Conservation (phyloP, 257 asterid genomes). For the Jacaranda copaia region DNA sequence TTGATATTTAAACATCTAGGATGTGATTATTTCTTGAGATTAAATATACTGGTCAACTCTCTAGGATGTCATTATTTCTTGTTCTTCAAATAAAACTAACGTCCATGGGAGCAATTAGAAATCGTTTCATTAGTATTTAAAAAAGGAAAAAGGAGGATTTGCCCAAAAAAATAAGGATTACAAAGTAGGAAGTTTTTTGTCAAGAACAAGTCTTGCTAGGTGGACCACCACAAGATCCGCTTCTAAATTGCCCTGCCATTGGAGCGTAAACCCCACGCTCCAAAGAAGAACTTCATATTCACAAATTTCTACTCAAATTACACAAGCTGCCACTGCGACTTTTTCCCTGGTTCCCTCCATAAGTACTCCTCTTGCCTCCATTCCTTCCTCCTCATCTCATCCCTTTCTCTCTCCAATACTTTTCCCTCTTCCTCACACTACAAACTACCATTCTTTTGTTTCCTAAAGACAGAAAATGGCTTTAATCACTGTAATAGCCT, state of each 20-base stretch:
- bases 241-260: constrained; percentile 5
- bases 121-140: background rate
- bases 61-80: too few species aligned
- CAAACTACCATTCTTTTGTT: background rate
- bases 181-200: background rate
- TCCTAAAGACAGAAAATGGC: constrained; percentile 53
- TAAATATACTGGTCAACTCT: too few species aligned
- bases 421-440: constrained; percentile 5
- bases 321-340: constrained; percentile 54
- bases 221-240: constrained; percentile 23
- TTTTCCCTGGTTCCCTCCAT: constrained; percentile 51
- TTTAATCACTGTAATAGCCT: constrained; percentile 35
- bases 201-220: background rate
- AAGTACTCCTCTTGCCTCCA: constrained; percentile 73
- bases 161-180: background rate
- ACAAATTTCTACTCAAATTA: constrained; percentile 31
- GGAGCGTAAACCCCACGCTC: constrained; percentile 40
- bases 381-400: constrained; percentile 33
- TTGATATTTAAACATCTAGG: too few species aligned
- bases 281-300: constrained; percentile 5
- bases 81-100: background rate
- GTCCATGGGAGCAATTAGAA: too few species aligned
- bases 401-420: constrained; percentile 12
- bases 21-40: too few species aligned
- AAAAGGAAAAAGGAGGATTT: background rate